Base-by-base conservation (phyloP, 208 protist genomes). In the Trypanosoma lewisi region DNA sequence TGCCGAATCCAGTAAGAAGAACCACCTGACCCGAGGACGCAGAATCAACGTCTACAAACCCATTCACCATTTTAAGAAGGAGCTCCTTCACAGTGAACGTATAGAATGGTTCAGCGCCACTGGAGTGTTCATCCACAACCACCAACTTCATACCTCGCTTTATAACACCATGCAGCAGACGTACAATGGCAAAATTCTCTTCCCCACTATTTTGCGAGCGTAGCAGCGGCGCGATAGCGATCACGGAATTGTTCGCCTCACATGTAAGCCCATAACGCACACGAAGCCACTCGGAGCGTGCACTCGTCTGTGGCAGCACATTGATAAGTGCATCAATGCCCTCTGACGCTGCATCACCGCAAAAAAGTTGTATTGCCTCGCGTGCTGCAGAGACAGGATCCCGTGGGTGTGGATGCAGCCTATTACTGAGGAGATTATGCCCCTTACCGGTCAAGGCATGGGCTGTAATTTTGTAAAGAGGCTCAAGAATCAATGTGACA, bases 401-500 rank as follows among this genome's bases (percentile, higher is more conserved):
- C 2, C 76, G 76, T 31, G 89, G 89, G 30, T 83, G 70, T 41
- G 67, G 69, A 34, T 74, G 53, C 21, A 95, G 75, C 23, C 51
- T 64, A 21, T 42, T 37, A 11, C 76, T 80, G 4, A 95, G 77
- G 44, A 71, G 68, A 28, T 74, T 42, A 25, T 76, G 64, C 0
- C 71, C 85, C 5, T 86, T 63, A 27, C 88, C 87, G n/a, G 82
- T 79, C 1, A 93, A 73, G 2, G 83, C 59, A 54, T 96, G 81
- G 9, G 84, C 63, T 16, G 95, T 86, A 45, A 99, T 91, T 70
- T 99, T 99, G 81, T 99, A 99, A 12, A 99, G 66, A 0, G 98
- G 98, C 65, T 99, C 94, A 2, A 99, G 76, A 44, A 99, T 83
- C 59, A 99, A 99, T 28, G 97, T 72, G 16, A 99, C 97, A 83